Base-by-base conservation (phyloP, 2,329 filamentous ascomycete genomes). In the Trichoderma sp. region DNA sequence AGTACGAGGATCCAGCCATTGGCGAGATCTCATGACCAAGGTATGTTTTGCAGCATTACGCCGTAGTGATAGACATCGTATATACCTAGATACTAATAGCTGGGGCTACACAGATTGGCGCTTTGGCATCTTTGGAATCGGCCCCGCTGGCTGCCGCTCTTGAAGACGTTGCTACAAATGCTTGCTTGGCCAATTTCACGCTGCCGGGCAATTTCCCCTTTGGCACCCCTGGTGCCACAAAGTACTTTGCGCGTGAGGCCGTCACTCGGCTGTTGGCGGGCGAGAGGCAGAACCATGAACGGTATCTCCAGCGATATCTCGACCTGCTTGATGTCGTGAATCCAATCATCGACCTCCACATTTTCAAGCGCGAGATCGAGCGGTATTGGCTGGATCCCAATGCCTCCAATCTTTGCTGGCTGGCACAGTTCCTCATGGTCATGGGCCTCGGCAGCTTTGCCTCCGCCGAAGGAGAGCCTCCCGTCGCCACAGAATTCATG, bases 191-290 rank as follows among this genome's bases (percentile, higher is more conserved):
- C 59, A 79, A 77, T 70, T 79, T 79, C 59, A 75, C 75, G 13
- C 70, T 80, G 5, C 78, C 78, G 0, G 77, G 76, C 8, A 80
- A 79, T 70, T 80, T 79, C 55, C 78, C 78, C n/a, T 80, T 80
- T 70, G 78, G 78, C 7, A 79, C 77, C 0, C 77, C 77, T 5
- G 77, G 75, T 1, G 76, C 78, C 0, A 72, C 72, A 13, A 79
- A 78, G 66, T 79, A 79, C 70, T 75, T 72, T 61, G 61, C 77
- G 0, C 74, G 77, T 14, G 77, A 79, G 51, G 73, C 73, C 6
- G 75, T 79, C 3, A 74, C 73, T n/a, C 72, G 74, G 28, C 72
- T 80, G 16, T 68, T 79, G 13, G 73, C 76, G 1, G 71, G 68
- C 8, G 77, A 79, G 69, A 72, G 71, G 61, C 59, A 71, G 26